phyloP scores from a whole-genome alignment of 345 rosid genomes.

The Moringa oleifera region DNA sequence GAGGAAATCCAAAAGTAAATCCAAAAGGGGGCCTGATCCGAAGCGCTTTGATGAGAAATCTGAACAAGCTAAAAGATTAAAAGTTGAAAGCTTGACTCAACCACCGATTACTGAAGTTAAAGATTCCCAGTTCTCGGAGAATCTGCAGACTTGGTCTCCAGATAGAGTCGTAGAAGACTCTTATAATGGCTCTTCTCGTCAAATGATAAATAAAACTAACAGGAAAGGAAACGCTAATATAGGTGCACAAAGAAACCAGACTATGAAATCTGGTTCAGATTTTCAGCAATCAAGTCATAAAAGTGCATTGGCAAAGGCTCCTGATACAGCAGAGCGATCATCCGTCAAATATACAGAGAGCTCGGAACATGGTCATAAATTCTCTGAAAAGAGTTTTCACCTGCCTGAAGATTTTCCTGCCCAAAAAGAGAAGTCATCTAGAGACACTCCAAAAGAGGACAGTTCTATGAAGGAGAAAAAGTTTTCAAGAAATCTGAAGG shows the following conservation, averaged over 20 bases:
- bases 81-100: constrained; percentile 43
- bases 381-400: constrained; percentile 34
- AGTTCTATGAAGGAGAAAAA: constrained; percentile 37
- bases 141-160: constrained; percentile 28
- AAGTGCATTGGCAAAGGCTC: constrained; percentile 30
- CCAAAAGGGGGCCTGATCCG: constrained; percentile 39
- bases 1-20: constrained; percentile 38
- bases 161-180: constrained; percentile 28
- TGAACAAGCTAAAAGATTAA: constrained; percentile 42
- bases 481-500: constrained; percentile 47
- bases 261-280: constrained; percentile 44
- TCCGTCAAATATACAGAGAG: constrained; percentile 38
- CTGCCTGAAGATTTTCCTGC: constrained; percentile 34
- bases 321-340: constrained; percentile 40
- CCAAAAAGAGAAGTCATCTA: constrained; percentile 41
- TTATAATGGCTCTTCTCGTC: constrained; percentile 31
- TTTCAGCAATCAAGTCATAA: constrained; percentile 34
- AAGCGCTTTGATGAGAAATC: constrained; percentile 41
- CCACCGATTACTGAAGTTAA: constrained; percentile 35
- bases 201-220: constrained; percentile 31
- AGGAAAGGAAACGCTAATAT: constrained; percentile 33
- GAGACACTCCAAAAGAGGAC: constrained; percentile 52
- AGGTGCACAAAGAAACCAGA: constrained; percentile 37
- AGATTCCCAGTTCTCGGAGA: constrained; percentile 33
- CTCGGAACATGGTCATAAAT: constrained; percentile 39